These are phyloP conservation scores for Globisporangium takayamanum DNA, from an alignment of 352 stramenopile genomes.

Conservation along the genomic window DNA sequence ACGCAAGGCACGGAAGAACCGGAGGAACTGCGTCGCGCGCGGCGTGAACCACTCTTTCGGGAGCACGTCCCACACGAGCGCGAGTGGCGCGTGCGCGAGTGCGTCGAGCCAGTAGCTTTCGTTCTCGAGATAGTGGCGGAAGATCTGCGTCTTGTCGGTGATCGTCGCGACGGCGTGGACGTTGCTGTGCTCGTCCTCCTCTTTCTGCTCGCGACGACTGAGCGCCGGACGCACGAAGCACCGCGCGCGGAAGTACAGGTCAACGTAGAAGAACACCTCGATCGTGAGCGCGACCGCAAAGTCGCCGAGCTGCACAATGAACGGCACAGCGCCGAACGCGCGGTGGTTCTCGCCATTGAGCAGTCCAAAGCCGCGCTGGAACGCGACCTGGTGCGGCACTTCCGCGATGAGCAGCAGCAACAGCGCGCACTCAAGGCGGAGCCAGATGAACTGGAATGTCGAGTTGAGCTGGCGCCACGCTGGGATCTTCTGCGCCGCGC, in stretches of 20 bases:
- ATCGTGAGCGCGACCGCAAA: conserved; percentile 31
- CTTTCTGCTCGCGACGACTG: conserved; percentile 7
- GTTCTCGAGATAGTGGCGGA: conserved; percentile 34
- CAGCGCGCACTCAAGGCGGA: conserved; percentile 20
- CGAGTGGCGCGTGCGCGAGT: conserved; percentile 26
- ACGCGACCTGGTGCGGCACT: conserved; percentile 38
- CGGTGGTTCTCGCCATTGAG: conserved; percentile 17
- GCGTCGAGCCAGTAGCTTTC: conserved; percentile 31
- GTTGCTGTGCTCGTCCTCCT: conserved; percentile 14
- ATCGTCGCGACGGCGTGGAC: conserved; percentile 12
- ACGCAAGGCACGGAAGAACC: conserved; percentile 40
- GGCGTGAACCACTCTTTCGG: conserved; percentile 32
- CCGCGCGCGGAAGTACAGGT: conserved; percentile 34
- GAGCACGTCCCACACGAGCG: conserved; percentile 55
- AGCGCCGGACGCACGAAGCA: conserved; percentile 36
- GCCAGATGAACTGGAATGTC: conserved; percentile 23
- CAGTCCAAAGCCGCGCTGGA: conserved; percentile 39
- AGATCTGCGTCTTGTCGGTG: conserved; percentile 16
- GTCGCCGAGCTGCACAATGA: conserved; percentile 23
- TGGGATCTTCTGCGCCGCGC: conserved; percentile 1
- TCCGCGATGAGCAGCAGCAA: conserved; percentile 33
- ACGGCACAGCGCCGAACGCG: conserved; percentile 25
- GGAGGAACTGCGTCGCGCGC: conserved; percentile 16
- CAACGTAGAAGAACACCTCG: conserved; percentile 55
- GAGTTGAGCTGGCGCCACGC: conserved; percentile 27